A percentile compares a stretch with the other conserved stretches of the same genome.
These are phyloP conservation scores for Coemansia sp. DNA, from an alignment of 192 early-diverging fungal genomes.

Conservation along the genomic window DNA sequence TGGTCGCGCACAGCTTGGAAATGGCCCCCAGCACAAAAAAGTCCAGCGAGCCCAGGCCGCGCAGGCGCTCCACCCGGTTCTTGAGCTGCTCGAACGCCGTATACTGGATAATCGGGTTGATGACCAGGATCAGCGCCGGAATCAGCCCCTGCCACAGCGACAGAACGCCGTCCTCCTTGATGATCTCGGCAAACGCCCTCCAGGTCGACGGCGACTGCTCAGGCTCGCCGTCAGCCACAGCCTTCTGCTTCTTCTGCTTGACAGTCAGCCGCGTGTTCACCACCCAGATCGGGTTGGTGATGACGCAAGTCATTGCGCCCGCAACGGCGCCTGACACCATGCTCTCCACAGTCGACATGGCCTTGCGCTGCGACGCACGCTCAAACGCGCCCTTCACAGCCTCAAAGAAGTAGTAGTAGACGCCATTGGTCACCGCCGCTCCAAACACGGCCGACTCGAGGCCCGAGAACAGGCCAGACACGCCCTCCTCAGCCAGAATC, in stretches of 20 bases:
- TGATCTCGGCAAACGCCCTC: constrained; percentile 63
- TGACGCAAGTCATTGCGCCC: constrained; percentile 68
- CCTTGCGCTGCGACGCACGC: constrained; percentile 54
- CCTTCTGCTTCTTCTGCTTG: constrained; percentile 58
- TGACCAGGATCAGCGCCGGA: constrained; percentile 95
- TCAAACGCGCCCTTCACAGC: constrained; percentile 80
- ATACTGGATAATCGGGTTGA: constrained; percentile 99
- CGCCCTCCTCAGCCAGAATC: constrained; percentile 85
- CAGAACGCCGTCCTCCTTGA: constrained; percentile 79
- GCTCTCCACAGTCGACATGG: constrained; percentile 78
- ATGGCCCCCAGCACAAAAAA: constrained; percentile 96
- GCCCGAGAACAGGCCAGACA: constrained; percentile 87
- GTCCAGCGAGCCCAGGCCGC: constrained; percentile 73
- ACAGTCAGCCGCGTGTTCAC: constrained; percentile 91
- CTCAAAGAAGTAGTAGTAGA: constrained; percentile 87
- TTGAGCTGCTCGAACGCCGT: constrained; percentile 96
- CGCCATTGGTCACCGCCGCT: constrained; percentile 91
- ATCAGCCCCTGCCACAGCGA: constrained; percentile 89
- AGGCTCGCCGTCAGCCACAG: constrained; percentile 48
- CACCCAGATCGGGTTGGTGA: constrained; percentile 99
- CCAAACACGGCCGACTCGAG: constrained; percentile 93
- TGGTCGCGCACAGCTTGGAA: constrained; percentile 90
- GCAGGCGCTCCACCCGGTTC: constrained; percentile 53
- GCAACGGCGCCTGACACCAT: constrained; percentile 94
- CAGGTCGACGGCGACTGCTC: constrained; percentile 46